Evolutionary conservation across 108 stramenopile species (phyloP).

Genomic region (Cyclotella sp.): DNA sequence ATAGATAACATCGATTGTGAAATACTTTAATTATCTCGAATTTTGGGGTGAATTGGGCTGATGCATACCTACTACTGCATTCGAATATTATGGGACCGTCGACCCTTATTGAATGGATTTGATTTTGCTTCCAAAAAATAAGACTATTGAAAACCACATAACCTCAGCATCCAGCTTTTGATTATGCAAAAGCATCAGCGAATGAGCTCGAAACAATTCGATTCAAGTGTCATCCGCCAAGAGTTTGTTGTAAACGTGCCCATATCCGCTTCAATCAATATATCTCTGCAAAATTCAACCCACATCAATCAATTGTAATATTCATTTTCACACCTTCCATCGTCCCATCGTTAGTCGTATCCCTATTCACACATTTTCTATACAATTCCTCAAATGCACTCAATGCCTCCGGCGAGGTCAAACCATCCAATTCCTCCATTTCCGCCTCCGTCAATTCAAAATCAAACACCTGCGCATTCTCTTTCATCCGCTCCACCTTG

Average conservation of each 20-base stretch:
- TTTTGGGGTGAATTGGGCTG: too few relatives aligned
- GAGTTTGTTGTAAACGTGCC: not conserved
- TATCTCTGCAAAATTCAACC: not conserved
- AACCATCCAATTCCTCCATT: slow-evolving; percentile 67
- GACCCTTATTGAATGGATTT: too few relatives aligned
- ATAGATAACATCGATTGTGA: too few relatives aligned
- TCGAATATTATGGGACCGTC: too few relatives aligned
- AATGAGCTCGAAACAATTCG: too few relatives aligned
- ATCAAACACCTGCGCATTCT: slow-evolving; percentile 93
- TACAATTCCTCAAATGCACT: slow-evolving; percentile 74
- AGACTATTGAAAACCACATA: too few relatives aligned
- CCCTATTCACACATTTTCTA: slow-evolving; percentile 88
- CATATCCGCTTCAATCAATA: not conserved
- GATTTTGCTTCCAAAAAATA: too few relatives aligned
- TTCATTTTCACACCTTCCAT: slow-evolving; percentile 91
- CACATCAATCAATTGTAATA: slow-evolving; percentile 76
- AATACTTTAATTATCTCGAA: too few relatives aligned
- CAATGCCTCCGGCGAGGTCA: slow-evolving; percentile 80
- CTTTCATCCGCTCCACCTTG: slow-evolving; percentile 82
- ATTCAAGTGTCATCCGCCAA: not conserved
- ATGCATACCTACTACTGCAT: too few relatives aligned
- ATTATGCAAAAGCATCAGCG: too few relatives aligned
- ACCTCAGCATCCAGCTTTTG: too few relatives aligned
- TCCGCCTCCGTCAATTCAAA: slow-evolving; percentile 75
- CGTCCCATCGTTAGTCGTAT: slow-evolving; percentile 91